Conservation (phyloP, 225 moss, liverwort and hornwort genomes). For the Antitrichia curtipendula region DNA sequence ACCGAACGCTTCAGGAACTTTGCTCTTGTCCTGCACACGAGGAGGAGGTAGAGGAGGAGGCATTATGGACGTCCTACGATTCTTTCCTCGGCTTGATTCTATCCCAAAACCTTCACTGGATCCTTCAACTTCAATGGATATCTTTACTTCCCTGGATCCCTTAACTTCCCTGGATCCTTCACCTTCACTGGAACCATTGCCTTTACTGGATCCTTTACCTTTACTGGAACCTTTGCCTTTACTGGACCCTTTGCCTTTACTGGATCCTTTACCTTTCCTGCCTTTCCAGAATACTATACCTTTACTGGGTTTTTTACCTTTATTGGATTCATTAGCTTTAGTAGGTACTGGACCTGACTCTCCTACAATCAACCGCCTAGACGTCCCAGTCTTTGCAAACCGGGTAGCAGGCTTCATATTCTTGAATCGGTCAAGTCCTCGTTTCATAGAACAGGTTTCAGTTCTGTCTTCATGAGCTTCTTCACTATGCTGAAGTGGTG, state of each 20-base stretch:
- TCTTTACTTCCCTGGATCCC: background rate
- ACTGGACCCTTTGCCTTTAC: background rate
- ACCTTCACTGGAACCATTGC: background rate
- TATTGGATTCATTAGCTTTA: background rate
- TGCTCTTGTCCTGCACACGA: conserved; percentile 50
- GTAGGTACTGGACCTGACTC: background rate
- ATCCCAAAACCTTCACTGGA: background rate
- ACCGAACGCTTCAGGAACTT: conserved; percentile 48
- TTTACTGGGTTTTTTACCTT: background rate
- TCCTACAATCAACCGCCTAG: conserved; percentile 2
- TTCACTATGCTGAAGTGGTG: background rate
- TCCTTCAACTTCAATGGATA: background rate
- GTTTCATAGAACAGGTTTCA: background rate
- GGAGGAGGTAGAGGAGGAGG: conserved; percentile 49
- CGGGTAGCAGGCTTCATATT: conserved; percentile 20
- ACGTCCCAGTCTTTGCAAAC: conserved; percentile 1
- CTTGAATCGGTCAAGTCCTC: background rate
- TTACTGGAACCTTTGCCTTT: background rate
- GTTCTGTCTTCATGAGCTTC: background rate
- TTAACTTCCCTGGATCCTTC: background rate
- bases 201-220: background rate
- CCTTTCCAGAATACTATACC: background rate
- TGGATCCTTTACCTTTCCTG: background rate
- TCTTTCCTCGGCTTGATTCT: background rate
- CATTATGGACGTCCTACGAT: conserved; percentile 19